These are phyloP conservation scores for Cucurbita ficifolia DNA, from an alignment of 306 rosid species.

Conservation along the genomic window DNA sequence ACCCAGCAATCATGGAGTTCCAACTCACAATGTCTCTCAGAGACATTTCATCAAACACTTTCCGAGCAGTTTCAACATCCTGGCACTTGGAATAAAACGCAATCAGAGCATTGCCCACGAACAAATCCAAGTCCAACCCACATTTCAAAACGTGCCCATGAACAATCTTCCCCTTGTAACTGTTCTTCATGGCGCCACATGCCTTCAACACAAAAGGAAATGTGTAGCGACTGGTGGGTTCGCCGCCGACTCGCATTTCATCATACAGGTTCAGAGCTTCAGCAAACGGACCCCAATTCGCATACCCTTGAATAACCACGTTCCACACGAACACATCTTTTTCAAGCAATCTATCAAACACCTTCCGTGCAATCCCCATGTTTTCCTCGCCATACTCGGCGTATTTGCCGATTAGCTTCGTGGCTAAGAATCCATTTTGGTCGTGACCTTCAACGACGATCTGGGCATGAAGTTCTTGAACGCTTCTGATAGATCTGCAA, in stretches of 20 bases:
- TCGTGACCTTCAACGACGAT: conserved; percentile 30
- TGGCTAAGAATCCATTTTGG: conserved; percentile 36
- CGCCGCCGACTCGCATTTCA: conserved; percentile 29
- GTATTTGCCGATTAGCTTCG: conserved; percentile 49
- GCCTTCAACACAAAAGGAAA: conserved; percentile 72
- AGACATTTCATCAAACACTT: conserved; percentile 41
- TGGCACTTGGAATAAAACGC: conserved; percentile 45
- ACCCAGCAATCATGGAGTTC: conserved; percentile 73
- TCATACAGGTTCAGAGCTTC: conserved; percentile 37
- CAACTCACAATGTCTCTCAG: conserved; percentile 42
- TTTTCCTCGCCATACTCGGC: conserved; percentile 2
- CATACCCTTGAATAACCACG: conserved; percentile 54
- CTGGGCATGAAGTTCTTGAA: conserved; percentile 47
- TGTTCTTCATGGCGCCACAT: conserved; percentile 38
- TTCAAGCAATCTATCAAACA: conserved; percentile 51
- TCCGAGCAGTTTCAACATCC: conserved; percentile 31
- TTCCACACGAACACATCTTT: conserved; percentile 74
- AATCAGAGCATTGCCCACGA: conserved; percentile 41
- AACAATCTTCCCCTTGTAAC: conserved; percentile 29
- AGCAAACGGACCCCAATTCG: conserved; percentile 42
- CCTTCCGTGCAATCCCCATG: conserved; percentile 35
- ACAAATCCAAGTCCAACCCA: conserved; percentile 57
- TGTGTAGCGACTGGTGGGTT: conserved; percentile 35
- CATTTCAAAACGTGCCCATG: conserved; percentile 51
- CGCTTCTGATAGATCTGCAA: conserved; percentile 20